Evolutionary conservation across 257 asterid species (phyloP), one percentile per base, ranked within the genome.

Genomic region (Ehretia macrophylla): DNA sequence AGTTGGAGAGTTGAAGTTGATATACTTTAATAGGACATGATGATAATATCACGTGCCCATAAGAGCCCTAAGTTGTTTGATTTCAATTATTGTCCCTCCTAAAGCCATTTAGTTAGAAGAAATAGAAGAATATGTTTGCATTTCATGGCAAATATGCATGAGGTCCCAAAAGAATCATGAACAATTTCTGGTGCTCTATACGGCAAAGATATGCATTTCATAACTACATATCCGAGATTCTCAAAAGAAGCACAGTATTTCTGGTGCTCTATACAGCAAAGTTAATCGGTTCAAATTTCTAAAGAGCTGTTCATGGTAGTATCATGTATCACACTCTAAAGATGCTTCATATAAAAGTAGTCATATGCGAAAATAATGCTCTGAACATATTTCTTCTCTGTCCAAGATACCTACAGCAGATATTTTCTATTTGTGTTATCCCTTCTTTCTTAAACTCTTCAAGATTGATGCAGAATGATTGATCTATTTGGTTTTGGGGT

Each of bases 401-500:
- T 17, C 20, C 52, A 47, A 49, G 27, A 17, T 18, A 11, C 11
- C 20, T 17, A 10, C 0, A 4, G 10, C 10, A n/a, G 3, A 2
- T n/a, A 19, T 49, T n/a, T n/a, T 49, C 3, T 47, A 11, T 47
- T 6, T 16, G 0, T 49, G 23, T 0, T 17, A 19, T 49, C 22
- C 20, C 9, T 13, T 1, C 27, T 49, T 49, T 49, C 6, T 21
- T 4, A 49, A 13, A 45, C 14, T 17, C n/a, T 45, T 45, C 46
- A 45, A 58, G 51, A 68, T 52, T 55, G 37, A 27, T 70, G 75
- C 79, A 77, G 83, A 64, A 67, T 70, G 71, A 68, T 78, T 56
- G 83, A 78, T 60, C 58, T 64, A 67, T 40, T 76, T 64, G 85
- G 85, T 17, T 35, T 73, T 47, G 70, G 59, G 46, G 32, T 56